A percentile compares a stretch with the other conserved stretches of the same genome.
Evolutionary conservation across 139 green algal genomes (phyloP).

Genomic region (Coelastrella sp.): DNA sequence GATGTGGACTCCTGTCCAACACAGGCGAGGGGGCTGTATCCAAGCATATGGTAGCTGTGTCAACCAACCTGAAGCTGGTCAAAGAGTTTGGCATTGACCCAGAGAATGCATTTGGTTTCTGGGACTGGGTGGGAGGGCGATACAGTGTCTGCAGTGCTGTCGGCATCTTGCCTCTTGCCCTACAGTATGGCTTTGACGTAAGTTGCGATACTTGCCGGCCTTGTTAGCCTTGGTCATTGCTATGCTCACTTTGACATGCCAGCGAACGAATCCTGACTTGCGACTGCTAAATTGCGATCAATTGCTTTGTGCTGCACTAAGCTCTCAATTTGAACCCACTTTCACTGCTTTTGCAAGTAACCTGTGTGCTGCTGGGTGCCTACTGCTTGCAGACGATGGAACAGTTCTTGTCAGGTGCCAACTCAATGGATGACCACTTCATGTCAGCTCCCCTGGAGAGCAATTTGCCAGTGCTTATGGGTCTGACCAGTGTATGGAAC

Average conservation of each 20-base stretch:
- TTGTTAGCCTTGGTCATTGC: no score
- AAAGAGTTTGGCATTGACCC: conserved; percentile 99
- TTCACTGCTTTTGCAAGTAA: no score
- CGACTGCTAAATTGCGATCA: no score
- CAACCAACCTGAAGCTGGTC: conserved; percentile 98
- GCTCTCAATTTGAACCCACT: no score
- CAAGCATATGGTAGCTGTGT: conserved; percentile 99
- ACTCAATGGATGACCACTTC: conserved; percentile 96
- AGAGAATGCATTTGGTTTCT: conserved; percentile 99
- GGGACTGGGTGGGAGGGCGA: conserved; percentile 97
- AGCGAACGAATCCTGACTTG: no score
- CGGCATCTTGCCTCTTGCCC: conserved; percentile 92
- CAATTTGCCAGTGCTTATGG: conserved; percentile 97
- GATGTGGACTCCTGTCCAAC: no score
- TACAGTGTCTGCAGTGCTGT: conserved; percentile 98
- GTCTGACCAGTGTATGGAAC: conserved; percentile 97
- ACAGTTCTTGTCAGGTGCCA: conserved; percentile 90
- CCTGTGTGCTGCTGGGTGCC: conserved; percentile 3
- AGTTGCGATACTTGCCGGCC: no score
- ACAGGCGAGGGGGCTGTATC: conserved; percentile 81
- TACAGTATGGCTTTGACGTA: conserved; percentile 98
- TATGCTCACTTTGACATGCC: no score
- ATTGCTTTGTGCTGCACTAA: not conserved
- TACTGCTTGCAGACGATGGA: conserved; percentile 43
- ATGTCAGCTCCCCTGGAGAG: conserved; percentile 81